Conservation (phyloP, 106 monocot species). For the Allium sativum region DNA sequence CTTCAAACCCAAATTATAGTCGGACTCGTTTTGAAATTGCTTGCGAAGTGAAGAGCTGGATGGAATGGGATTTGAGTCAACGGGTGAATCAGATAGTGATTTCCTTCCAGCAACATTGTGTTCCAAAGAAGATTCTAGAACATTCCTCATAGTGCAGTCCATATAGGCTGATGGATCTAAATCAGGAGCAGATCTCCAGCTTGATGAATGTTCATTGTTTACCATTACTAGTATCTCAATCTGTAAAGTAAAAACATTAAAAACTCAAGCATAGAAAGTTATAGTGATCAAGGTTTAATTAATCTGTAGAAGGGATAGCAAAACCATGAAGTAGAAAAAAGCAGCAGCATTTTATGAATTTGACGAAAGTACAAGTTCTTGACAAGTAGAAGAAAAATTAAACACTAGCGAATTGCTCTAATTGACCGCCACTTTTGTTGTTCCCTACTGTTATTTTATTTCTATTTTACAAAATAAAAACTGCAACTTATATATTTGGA, state of each 20-base stretch:
- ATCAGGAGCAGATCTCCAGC: conserved; percentile 64
- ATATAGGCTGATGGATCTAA: conserved; percentile 35
- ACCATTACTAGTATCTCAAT: conserved; percentile 71
- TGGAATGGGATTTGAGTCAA: conserved; percentile 23
- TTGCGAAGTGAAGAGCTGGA: conserved; percentile 58
- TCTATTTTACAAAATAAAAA: no score
- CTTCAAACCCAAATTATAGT: conserved; percentile 30
- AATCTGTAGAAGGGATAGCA: no score
- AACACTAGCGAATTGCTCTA: no score
- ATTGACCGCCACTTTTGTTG: no score
- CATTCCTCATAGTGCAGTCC: conserved; percentile 31
- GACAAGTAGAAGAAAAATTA: no score
- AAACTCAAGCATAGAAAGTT: no score
- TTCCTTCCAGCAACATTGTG: conserved; percentile 57
- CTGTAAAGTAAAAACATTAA: conserved; percentile 19
- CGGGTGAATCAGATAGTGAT: conserved; percentile 64
- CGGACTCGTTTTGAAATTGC: conserved; percentile 68
- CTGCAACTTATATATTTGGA: no score
- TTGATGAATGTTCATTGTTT: conserved; percentile 50
- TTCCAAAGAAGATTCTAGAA: conserved; percentile 49
- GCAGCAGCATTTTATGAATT: no score
- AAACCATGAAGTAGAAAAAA: no score
- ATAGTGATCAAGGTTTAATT: no score
- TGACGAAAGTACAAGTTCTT: no score
- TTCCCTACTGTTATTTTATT: no score